These are phyloP conservation scores for Citrus sinensis DNA, from an alignment of 345 rosid species.

Conservation along the genomic window DVS_A1.0 CM039163.1:42548001-42548500, in stretches of 20 bases:
- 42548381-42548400: conserved; percentile 11
- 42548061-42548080: neutral
- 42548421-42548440: conserved; percentile 25
- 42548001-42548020: neutral
- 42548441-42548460: conserved; percentile 27
- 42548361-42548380: conserved; percentile 10
- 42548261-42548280: neutral
- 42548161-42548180: neutral
- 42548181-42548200: neutral
- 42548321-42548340: neutral
- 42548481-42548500: conserved; percentile 25
- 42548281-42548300: neutral
- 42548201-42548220: neutral
- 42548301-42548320: neutral
- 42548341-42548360: conserved; percentile 27
- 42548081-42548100: neutral
- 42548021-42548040: neutral
- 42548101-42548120: neutral
- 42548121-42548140: neutral
- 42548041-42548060: neutral
- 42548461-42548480: conserved; percentile 23
- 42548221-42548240: no score
- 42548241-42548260: no score
- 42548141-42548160: neutral
- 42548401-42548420: conserved; percentile 19